These are phyloP conservation scores for Auricularia auricula-judae DNA, from an alignment of 768 basidiomycete genomes.

Conservation along the genomic window DNA sequence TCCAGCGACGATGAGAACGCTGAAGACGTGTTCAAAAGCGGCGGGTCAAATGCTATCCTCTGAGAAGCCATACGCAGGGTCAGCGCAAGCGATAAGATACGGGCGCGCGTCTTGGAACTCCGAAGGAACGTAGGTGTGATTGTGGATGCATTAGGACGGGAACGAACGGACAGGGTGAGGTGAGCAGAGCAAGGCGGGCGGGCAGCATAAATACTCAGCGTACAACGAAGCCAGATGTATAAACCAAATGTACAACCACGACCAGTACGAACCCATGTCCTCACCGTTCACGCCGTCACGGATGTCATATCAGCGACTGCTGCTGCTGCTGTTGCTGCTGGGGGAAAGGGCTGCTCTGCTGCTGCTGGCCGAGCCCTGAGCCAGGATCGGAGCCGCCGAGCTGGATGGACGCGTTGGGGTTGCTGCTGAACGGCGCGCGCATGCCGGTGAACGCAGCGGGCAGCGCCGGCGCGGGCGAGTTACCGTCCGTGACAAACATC, in stretches of 20 bases:
- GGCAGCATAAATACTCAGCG: neutral
- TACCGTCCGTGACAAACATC: constrained; percentile 13
- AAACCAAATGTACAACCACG: neutral
- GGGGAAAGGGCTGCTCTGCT: constrained; percentile 7
- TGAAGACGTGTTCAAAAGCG: constrained; percentile 69
- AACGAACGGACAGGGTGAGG: neutral
- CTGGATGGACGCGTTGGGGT: constrained; percentile 4
- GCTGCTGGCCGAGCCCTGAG: neutral
- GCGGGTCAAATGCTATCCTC: constrained; percentile 24
- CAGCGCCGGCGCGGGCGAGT: neutral
- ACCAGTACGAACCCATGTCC: neutral
- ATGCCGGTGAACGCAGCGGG: neutral
- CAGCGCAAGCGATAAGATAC: neutral
- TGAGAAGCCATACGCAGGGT: neutral
- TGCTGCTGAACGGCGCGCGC: constrained; percentile 1
- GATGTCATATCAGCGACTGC: neutral
- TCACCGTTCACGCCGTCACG: neutral
- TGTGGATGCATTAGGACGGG: too few species aligned
- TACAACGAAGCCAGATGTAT: neutral
- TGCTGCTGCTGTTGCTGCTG: constrained; percentile 6
- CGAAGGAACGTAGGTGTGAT: neutral
- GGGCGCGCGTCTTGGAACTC: neutral
- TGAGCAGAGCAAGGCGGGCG: neutral
- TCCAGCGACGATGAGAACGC: constrained; percentile 65
- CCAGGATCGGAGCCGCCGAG: constrained; percentile 1